These are phyloP conservation scores for Sporothrix variecibatus DNA, from an alignment of 2,329 filamentous ascomycete genomes.

Conservation along the genomic window DNA sequence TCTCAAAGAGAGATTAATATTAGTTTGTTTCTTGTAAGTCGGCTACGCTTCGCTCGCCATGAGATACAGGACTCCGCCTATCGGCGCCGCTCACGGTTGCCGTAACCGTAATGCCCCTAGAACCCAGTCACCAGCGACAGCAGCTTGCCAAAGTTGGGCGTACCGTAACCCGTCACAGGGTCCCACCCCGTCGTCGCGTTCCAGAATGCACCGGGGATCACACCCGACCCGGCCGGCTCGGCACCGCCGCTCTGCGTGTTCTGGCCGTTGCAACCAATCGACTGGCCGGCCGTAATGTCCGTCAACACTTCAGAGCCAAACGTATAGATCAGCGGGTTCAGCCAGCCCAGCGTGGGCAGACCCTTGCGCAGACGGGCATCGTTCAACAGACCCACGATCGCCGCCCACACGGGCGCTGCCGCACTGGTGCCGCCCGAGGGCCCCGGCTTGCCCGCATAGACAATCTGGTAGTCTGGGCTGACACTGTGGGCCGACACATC, in stretches of 20 bases:
- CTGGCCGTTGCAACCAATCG: conserved; percentile 39
- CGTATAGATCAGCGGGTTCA: conserved; percentile 63
- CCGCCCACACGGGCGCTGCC: conserved; percentile 63
- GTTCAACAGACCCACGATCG: conserved; percentile 65
- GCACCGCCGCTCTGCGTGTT: conserved; percentile 35
- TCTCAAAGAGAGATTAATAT: neutral
- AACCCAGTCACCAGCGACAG: conserved; percentile 25
- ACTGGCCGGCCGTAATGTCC: conserved; percentile 42
- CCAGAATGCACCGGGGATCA: conserved; percentile 30
- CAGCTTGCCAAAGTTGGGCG: conserved; percentile 32
- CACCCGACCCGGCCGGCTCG: conserved; percentile 48
- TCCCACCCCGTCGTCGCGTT: conserved; percentile 33
- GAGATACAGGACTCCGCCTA: neutral
- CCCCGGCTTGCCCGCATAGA: conserved; percentile 37
- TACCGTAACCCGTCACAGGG: conserved; percentile 31
- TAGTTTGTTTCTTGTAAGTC: neutral
- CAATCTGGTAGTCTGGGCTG: conserved; percentile 36
- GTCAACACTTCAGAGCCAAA: conserved; percentile 37
- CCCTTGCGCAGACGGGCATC: conserved; percentile 59
- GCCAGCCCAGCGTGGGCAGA: conserved; percentile 56
- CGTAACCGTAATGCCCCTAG: neutral
- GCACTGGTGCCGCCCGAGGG: conserved; percentile 49
- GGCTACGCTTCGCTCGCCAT: neutral
- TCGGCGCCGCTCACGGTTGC: no score
- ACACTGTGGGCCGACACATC: conserved; percentile 36